phyloP scores from a whole-genome alignment of 1,139 yeast species.

The Candida sp. region DNA sequence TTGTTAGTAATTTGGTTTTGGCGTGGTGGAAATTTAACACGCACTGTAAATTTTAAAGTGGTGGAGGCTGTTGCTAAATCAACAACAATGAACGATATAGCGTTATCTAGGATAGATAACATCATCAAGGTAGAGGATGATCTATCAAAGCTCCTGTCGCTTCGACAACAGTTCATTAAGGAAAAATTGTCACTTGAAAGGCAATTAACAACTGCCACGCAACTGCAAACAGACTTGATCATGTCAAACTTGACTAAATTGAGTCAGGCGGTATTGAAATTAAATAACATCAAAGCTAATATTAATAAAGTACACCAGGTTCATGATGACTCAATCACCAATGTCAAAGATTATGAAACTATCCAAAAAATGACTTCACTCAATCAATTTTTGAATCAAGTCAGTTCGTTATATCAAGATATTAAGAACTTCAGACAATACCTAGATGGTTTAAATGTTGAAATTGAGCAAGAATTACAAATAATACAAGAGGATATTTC shows the following conservation, averaged over 20 bases:
- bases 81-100: constrained; percentile 37
- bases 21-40: no score
- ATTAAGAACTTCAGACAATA: constrained; percentile 56
- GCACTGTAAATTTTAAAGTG: no score
- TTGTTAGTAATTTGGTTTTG: background rate
- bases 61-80: background rate
- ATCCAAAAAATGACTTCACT: constrained; percentile 61
- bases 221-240: constrained; percentile 55
- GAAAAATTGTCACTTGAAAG: constrained; percentile 75
- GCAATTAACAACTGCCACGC: constrained; percentile 63
- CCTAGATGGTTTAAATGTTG: constrained; percentile 44
- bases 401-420: constrained; percentile 61
- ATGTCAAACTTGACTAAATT: constrained; percentile 36
- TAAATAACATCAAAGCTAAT: constrained; percentile 49
- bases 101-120: constrained; percentile 41
- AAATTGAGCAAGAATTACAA: constrained; percentile 55
- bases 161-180: constrained; percentile 59
- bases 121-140: constrained; percentile 53
- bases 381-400: constrained; percentile 71
- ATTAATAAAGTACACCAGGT: constrained; percentile 58
- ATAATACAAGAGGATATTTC: constrained; percentile 47
- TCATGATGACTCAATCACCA: constrained; percentile 49
- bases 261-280: constrained; percentile 32
- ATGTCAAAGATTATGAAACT: constrained; percentile 54
- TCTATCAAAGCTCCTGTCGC: constrained; percentile 49